Conservation (phyloP, 495 filamentous ascomycete genomes). For the Neurospora hispaniola region DNA sequence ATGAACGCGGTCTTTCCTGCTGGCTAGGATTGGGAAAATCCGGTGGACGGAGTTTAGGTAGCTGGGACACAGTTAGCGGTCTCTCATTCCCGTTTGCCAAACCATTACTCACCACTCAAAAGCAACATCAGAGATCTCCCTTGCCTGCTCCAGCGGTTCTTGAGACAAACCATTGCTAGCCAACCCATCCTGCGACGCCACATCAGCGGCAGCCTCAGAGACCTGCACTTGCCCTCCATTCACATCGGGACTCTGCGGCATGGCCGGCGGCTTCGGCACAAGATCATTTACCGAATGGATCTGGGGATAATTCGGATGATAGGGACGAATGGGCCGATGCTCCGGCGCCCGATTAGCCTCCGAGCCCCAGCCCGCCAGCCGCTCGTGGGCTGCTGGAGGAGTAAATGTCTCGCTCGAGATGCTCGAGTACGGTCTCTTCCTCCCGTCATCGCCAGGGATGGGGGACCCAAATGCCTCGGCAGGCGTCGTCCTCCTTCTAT, state of each 20-base stretch:
- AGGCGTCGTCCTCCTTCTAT: slow-evolving; percentile 23
- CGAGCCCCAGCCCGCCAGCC: slow-evolving; percentile 17
- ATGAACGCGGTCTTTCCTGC: slow-evolving; percentile 51
- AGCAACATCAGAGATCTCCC: slow-evolving; percentile 33
- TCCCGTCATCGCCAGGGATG: slow-evolving; percentile 21
- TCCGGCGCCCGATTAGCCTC: slow-evolving; percentile 15
- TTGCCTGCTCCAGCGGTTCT: slow-evolving; percentile 18
- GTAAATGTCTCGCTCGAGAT: slow-evolving; percentile 31
- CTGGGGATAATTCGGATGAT: slow-evolving; percentile 16
- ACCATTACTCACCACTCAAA: slow-evolving; percentile 33
- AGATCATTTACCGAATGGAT: slow-evolving; percentile 33
- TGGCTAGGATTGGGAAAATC: slow-evolving; percentile 62
- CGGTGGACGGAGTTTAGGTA: slow-evolving; percentile 65
- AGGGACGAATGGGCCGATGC: slow-evolving; percentile 31
- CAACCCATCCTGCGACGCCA: slow-evolving; percentile 6
- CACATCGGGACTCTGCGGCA: not conserved
- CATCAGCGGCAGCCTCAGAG: slow-evolving; percentile 6
- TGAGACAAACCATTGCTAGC: slow-evolving; percentile 7
- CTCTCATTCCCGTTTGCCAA: not conserved
- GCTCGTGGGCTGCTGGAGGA: slow-evolving; percentile 23
- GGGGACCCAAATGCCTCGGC: slow-evolving; percentile 27
- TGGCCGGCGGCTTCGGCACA: slow-evolving; percentile 22
- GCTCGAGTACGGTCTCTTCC: slow-evolving; percentile 37
- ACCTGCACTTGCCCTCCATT: not conserved
- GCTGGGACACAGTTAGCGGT: slow-evolving; percentile 23